Percentiles rank a stretch among this genome's conserved stretches.
phyloP scores from a whole-genome alignment of 2,329 filamentous ascomycete species.

The Sordariomycetes sp. region DNA sequence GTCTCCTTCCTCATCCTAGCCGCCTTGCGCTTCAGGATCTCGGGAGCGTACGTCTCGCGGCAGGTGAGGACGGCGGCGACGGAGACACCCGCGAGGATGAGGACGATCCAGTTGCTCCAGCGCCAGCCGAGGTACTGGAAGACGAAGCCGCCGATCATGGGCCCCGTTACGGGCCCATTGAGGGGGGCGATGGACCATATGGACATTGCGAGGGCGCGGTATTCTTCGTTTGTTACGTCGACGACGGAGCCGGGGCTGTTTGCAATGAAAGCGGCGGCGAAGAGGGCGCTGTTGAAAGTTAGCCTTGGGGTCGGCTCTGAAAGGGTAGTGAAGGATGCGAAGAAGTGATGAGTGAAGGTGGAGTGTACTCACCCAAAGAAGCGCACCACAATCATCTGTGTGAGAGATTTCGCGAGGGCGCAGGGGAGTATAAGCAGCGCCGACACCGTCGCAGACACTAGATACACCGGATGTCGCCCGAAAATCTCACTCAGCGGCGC shows the following conservation, averaged over 20 bases:
- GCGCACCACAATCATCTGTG: conserved; percentile 54
- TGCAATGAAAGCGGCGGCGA: conserved; percentile 67
- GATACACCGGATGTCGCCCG: conserved; percentile 55
- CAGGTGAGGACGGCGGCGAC: conserved; percentile 45
- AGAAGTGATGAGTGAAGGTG: neutral
- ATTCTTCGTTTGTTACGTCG: conserved; percentile 70
- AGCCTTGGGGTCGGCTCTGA: neutral
- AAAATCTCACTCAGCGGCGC: conserved; percentile 64
- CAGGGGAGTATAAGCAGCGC: conserved; percentile 58
- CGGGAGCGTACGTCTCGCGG: conserved; percentile 66
- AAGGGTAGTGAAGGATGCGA: no score
- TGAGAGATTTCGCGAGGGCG: conserved; percentile 54
- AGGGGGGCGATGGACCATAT: conserved; percentile 76
- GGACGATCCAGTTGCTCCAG: conserved; percentile 72
- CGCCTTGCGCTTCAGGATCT: conserved; percentile 54
- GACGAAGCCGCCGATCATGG: conserved; percentile 58
- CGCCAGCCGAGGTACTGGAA: conserved; percentile 68
- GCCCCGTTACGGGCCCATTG: conserved; percentile 45
- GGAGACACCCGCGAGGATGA: conserved; percentile 56
- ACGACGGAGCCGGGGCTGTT: conserved; percentile 75
- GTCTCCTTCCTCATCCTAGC: conserved; percentile 51
- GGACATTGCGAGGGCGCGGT: conserved; percentile 69
- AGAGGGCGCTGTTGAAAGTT: conserved; percentile 35
- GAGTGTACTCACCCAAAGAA: conserved; percentile 49
- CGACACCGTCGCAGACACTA: conserved; percentile 51